Evolutionary conservation across 306 rosid genomes (phyloP).

Genomic region (Fragaria nilgerrensis): DNA sequence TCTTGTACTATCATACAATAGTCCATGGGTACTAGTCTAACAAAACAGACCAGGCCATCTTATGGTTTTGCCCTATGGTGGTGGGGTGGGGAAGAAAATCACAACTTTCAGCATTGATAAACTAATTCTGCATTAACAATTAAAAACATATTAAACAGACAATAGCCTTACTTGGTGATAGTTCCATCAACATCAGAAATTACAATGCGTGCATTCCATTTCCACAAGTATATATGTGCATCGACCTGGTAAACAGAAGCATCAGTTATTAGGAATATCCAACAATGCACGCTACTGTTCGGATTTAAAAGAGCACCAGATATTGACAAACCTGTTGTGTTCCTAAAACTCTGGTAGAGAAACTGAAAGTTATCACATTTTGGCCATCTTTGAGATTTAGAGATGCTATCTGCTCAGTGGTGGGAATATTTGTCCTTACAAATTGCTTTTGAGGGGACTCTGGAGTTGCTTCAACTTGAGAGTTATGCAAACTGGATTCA

Average conservation of each 20-base stretch:
- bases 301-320: conserved; percentile 16
- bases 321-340: conserved; percentile 71
- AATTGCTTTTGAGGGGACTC: conserved; percentile 66
- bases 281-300: conserved; percentile 12
- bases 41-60: neutral
- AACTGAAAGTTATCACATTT: conserved; percentile 83
- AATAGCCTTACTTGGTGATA: conserved; percentile 85
- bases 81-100: conserved; percentile 8
- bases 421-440: conserved; percentile 88
- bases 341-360: conserved; percentile 90
- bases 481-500: conserved; percentile 51
- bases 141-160: conserved; percentile 9
- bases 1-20: neutral
- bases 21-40: neutral
- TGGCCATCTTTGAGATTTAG: conserved; percentile 95
- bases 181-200: conserved; percentile 99
- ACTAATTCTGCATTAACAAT: conserved; percentile 22
- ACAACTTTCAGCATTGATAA: conserved; percentile 12
- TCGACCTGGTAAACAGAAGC: conserved; percentile 64
- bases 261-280: conserved; percentile 18
- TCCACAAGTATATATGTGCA: conserved; percentile 97
- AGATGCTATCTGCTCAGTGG: conserved; percentile 92
- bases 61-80: conserved; percentile 5
- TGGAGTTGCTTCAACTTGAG: conserved; percentile 38
- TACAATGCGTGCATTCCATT: conserved; percentile 92